Percentiles rank a stretch among this genome's conserved stretches.
These are phyloP conservation scores for Calonectria naviculata DNA, from an alignment of 2,329 filamentous ascomycete genomes.

Conservation along the genomic window DNA sequence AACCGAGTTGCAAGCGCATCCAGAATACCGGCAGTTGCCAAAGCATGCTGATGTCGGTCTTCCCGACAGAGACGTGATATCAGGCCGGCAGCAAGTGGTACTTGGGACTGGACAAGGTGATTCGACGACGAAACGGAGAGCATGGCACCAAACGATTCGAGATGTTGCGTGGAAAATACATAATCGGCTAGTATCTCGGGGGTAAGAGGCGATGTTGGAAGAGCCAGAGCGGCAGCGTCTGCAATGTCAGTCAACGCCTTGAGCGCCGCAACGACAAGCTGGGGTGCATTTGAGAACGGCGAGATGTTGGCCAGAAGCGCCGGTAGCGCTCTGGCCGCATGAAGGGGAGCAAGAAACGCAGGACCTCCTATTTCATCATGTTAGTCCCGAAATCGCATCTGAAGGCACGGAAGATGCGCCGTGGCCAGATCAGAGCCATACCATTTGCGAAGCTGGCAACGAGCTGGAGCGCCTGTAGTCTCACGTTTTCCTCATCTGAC, in stretches of 20 bases:
- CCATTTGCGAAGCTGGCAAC: conserved; percentile 87
- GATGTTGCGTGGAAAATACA: conserved; percentile 71
- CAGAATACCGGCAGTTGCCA: conserved; percentile 79
- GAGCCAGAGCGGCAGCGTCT: conserved; percentile 69
- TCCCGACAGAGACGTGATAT: conserved; percentile 72
- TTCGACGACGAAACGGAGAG: conserved; percentile 68
- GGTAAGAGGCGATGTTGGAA: conserved; percentile 60
- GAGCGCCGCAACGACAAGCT: conserved; percentile 79
- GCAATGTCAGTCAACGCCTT: conserved; percentile 79
- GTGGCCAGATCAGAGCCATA: conserved; percentile 51
- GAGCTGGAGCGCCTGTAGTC: conserved; percentile 85
- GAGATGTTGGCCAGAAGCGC: conserved; percentile 79
- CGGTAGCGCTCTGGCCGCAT: conserved; percentile 74
- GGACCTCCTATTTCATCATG: conserved; percentile 72
- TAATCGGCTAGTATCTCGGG: conserved; percentile 67
- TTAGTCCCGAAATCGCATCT: conserved; percentile 21
- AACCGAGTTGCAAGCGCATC: conserved; percentile 82
- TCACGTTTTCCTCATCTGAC: conserved; percentile 73
- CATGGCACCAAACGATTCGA: conserved; percentile 73
- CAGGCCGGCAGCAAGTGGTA: conserved; percentile 67
- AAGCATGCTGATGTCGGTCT: conserved; percentile 75
- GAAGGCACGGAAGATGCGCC: background rate
- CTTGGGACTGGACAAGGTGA: conserved; percentile 68
- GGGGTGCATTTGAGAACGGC: conserved; percentile 70
- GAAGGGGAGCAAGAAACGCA: conserved; percentile 79